Evolutionary conservation across 2,329 filamentous ascomycete genomes (phyloP).

Genomic region (Stachybotrys echinatus): DNA sequence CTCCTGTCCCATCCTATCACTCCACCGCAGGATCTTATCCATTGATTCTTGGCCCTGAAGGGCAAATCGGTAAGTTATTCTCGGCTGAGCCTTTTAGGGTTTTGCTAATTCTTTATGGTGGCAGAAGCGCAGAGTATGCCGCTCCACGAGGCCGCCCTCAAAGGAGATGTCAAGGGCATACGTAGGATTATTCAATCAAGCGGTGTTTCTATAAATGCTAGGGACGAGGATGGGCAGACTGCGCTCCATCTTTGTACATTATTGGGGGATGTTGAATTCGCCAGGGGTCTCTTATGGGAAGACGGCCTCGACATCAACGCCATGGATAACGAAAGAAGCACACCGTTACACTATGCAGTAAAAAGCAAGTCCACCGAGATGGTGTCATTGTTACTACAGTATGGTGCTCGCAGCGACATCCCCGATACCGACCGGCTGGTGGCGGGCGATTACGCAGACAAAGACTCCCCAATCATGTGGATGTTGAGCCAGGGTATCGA

Average conservation of each 20-base stretch:
- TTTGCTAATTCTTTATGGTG: no score
- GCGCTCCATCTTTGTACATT: neutral
- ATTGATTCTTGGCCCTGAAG: neutral
- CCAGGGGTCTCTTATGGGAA: neutral
- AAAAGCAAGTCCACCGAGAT: neutral
- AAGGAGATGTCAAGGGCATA: neutral
- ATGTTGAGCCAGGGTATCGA: neutral
- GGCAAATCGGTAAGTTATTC: neutral
- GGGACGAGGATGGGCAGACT: neutral
- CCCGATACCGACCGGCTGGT: neutral
- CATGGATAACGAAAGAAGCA: neutral
- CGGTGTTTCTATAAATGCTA: neutral
- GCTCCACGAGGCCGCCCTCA: neutral
- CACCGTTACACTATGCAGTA: neutral
- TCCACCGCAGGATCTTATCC: neutral
- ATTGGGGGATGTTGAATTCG: neutral
- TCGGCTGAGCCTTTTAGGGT: no score
- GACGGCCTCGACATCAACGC: neutral
- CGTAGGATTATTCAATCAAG: neutral
- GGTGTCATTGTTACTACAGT: neutral
- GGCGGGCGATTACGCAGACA: neutral
- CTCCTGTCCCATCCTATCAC: neutral
- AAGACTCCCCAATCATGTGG: neutral
- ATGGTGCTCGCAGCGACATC: neutral
- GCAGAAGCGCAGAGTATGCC: neutral